A percentile compares a stretch with the other conserved stretches of the same genome.
Evolutionary conservation across 2,329 filamentous ascomycete species (phyloP).

Genomic region (Mycosphaerelloides madeirae): DNA sequence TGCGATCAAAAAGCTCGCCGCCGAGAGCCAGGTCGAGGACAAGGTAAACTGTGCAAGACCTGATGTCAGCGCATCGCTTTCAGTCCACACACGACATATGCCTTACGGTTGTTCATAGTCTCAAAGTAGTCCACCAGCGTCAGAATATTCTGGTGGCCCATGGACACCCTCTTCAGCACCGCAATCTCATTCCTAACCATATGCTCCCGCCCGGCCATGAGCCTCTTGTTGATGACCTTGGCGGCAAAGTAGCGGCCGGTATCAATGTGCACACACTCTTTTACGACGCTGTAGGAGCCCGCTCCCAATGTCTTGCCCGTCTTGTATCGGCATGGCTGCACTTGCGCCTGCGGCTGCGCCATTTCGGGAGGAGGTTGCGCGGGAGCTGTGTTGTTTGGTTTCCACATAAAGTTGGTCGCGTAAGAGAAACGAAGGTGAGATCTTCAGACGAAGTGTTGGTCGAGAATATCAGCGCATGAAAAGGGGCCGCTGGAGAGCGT

Average conservation of each 20-base stretch:
- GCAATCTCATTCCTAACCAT: constrained; percentile 99
- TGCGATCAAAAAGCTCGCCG: constrained; percentile 95
- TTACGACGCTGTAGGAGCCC: constrained; percentile 96
- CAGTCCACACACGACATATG: not conserved
- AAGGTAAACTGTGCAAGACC: constrained; percentile 64
- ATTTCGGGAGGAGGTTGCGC: constrained; percentile 9
- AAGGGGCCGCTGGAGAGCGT: not conserved
- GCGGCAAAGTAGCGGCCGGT: constrained; percentile 97
- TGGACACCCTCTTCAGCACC: constrained; percentile 94
- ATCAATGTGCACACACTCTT: constrained; percentile 98
- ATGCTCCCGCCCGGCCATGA: constrained; percentile 96
- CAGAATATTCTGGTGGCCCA: constrained; percentile 97
- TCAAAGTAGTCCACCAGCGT: constrained; percentile 99
- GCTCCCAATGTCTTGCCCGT: constrained; percentile 96
- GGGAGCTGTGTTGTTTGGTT: constrained; percentile 1
- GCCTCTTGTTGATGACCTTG: constrained; percentile 97
- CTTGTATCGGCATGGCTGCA: constrained; percentile 97
- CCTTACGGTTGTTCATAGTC: constrained; percentile 90
- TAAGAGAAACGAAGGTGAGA: too few relatives aligned
- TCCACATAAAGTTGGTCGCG: not conserved
- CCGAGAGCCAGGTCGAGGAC: constrained; percentile 95
- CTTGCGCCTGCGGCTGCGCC: constrained; percentile 46
- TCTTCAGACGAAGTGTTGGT: too few relatives aligned
- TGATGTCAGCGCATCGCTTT: constrained; percentile 5
- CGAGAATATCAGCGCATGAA: too few relatives aligned